Evolutionary conservation across 345 rosid species (phyloP).

Genomic region (Eutrema heterophyllum): DNA sequence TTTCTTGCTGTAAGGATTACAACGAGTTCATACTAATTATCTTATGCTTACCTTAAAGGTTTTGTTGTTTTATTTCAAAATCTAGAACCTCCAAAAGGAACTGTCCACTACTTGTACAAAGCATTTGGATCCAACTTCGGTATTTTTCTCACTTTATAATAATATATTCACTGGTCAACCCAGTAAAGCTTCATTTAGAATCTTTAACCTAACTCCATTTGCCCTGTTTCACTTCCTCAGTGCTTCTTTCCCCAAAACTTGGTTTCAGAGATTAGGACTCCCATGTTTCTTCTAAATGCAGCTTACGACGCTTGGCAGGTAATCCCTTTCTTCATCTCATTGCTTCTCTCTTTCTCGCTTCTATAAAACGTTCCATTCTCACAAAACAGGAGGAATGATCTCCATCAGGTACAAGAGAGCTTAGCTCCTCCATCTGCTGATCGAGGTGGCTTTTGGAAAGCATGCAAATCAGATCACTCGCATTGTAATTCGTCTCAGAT

Average conservation of each 20-base stretch:
- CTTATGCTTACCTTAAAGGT: neutral
- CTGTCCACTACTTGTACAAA: slow-evolving; percentile 65
- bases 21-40: neutral
- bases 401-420: slow-evolving; percentile 58
- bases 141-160: slow-evolving; percentile 17
- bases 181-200: neutral
- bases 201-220: slow-evolving; percentile 24
- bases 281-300: slow-evolving; percentile 72
- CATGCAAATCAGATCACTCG: slow-evolving; percentile 51
- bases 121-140: slow-evolving; percentile 78
- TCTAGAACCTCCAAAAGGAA: slow-evolving; percentile 60
- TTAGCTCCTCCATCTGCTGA: slow-evolving; percentile 72
- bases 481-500: slow-evolving; percentile 63
- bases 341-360: neutral
- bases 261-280: slow-evolving; percentile 59
- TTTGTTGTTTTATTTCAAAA: slow-evolving; percentile 7
- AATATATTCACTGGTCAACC: slow-evolving; percentile 28
- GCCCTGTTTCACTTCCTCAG: slow-evolving; percentile 30
- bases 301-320: slow-evolving; percentile 91
- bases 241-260: slow-evolving; percentile 89
- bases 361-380: neutral
- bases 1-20: neutral
- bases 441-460: slow-evolving; percentile 58
- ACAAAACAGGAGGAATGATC: neutral
- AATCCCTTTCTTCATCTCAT: neutral